phyloP scores from a whole-genome alignment of 2,329 filamentous ascomycete genomes.

The Immersiporthe knoxdaviesiana region DNA sequence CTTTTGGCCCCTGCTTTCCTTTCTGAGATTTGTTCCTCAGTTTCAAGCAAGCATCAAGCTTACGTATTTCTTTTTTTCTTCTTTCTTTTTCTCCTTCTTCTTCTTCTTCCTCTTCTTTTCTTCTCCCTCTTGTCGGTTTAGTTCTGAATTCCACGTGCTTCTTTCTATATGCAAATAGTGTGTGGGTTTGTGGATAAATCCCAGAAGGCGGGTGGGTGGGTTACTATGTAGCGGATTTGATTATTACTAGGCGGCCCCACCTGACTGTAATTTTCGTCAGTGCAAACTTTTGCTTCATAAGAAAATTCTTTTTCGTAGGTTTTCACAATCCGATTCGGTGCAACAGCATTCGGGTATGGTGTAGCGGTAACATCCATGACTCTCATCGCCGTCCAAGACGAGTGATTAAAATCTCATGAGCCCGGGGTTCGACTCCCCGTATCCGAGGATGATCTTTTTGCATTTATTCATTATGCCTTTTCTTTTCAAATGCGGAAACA shows the following conservation, averaged over 20 bases:
- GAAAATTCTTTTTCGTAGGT: background rate
- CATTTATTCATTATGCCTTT: background rate
- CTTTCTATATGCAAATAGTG: background rate
- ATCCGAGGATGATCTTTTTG: background rate
- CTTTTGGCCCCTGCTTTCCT: background rate
- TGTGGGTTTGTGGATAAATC: background rate
- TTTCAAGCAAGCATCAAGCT: background rate
- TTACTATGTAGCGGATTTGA: too few species aligned
- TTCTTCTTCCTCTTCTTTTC: too few species aligned
- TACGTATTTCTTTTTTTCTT: background rate
- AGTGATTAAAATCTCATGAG: background rate
- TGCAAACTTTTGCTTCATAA: background rate
- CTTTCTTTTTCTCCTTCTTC: too few species aligned
- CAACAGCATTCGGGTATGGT: background rate
- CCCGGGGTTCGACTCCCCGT: constrained; percentile 7
- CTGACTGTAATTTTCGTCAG: background rate
- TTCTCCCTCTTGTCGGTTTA: too few species aligned
- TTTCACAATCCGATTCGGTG: background rate
- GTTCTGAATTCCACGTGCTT: background rate
- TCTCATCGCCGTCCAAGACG: background rate
- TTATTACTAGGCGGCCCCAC: background rate
- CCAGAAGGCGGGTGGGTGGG: too few species aligned
- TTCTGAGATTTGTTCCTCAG: background rate
- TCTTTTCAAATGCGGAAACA: too few species aligned
- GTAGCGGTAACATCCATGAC: constrained; percentile 7